Percentiles rank a stretch among this genome's conserved stretches.
Evolutionary conservation across 2,329 filamentous ascomycete species (phyloP).

Genomic region (Aspergillus hortae): DNA sequence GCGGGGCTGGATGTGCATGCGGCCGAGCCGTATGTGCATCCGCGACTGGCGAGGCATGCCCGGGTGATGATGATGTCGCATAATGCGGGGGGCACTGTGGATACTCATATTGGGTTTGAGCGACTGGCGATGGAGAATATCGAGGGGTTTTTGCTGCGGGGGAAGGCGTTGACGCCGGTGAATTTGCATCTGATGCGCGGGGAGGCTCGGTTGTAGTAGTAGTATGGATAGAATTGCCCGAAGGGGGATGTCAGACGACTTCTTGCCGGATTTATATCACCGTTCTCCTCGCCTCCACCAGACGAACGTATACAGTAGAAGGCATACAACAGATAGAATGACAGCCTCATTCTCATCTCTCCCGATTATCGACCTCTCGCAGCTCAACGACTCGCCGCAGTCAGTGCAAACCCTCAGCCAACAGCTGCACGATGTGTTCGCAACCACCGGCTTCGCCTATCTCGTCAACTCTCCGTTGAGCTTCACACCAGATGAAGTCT

Average conservation of each 20-base stretch:
- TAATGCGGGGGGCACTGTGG: slow-evolving; percentile 48
- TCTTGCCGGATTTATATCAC: neutral
- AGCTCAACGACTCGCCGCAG: slow-evolving; percentile 24
- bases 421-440: slow-evolving; percentile 41
- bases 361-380: slow-evolving; percentile 41
- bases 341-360: slow-evolving; percentile 42
- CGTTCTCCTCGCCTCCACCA: neutral
- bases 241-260: neutral
- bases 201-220: slow-evolving; percentile 10
- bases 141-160: slow-evolving; percentile 26
- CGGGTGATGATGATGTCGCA: slow-evolving; percentile 47
- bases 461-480: slow-evolving; percentile 42
- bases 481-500: slow-evolving; percentile 42
- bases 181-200: slow-evolving; percentile 54
- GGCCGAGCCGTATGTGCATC: slow-evolving; percentile 51
- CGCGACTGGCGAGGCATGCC: slow-evolving; percentile 36
- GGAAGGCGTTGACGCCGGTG: slow-evolving; percentile 50
- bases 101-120: slow-evolving; percentile 51
- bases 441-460: slow-evolving; percentile 48
- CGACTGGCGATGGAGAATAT: slow-evolving; percentile 47
- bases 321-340: slow-evolving; percentile 21
- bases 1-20: slow-evolving; percentile 55
- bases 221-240: neutral
- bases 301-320: neutral
- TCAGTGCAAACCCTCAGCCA: slow-evolving; percentile 31